Base-by-base conservation (phyloP, 108 stramenopile species). In the Discostella pseudostelligera region DNA sequence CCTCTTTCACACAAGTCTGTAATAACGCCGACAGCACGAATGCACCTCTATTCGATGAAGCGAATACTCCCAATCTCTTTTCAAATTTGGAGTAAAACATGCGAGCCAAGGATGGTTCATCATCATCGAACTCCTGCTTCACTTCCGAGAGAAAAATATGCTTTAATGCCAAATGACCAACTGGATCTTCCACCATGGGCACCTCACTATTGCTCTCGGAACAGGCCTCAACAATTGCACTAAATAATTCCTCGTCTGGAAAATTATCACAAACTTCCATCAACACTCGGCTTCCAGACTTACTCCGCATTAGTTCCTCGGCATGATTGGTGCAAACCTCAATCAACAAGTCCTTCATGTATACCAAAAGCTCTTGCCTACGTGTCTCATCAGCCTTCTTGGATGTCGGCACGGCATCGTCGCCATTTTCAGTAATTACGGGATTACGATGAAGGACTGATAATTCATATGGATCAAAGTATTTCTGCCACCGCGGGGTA, bases 381-480 rank as follows among this genome's bases (percentile, higher is more conserved):
- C 95, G 81, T 3, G 87, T 81, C 29, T 82, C 86, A 6, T 93
- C 79, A 42, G 92, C 87, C 75, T 97, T 97, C 60, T 87, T 92
- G 47, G 73, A 82, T 3, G 96, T 92, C 4, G 88, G 84, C 12
- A 88, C 87, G 28, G 74, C 69, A 48, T 82, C 85, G 13, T 82
- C 87, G 13, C 76, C 84, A 36, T 76, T 76, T 25, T 78, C 67
- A 11, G 46, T 71, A 19, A 82, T 74, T 6, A 44, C 81, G 20
- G 78, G 83, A 63, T 86, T 72, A 12, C 65, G 78, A 53, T 85
- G 76, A 20, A 97, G 81, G 16, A 95, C 66, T 16, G 87, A 64
- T 8, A 74, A 65, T 62, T 97, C 96, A 59, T 87, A 89, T 0
- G 96, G 96, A 73, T 97, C 95, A 37, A 97, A 81, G 59, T 88